phyloP scores from a whole-genome alignment of 805 yeast genomes.

The Jamesozyma lodderae region DNA sequence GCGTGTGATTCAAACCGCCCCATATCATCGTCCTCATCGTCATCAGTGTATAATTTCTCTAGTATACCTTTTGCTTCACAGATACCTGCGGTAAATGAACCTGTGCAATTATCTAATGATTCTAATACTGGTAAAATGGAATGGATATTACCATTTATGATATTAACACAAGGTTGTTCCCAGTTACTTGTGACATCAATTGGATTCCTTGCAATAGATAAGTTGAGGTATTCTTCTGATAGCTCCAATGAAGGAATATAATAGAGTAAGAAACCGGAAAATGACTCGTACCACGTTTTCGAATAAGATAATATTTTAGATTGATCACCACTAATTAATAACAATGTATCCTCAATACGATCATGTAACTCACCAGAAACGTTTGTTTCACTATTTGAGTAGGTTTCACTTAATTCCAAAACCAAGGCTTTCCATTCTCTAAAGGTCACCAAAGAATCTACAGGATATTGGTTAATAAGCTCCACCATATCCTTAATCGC shows the following conservation, averaged over 20 bases:
- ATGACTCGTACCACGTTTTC: slow-evolving; percentile 60
- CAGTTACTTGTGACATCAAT: slow-evolving; percentile 37
- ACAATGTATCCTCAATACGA: slow-evolving; percentile 26
- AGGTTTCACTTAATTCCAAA: slow-evolving; percentile 21
- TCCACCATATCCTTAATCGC: slow-evolving; percentile 29
- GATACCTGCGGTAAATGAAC: slow-evolving; percentile 52
- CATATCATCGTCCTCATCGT: slow-evolving; percentile 6
- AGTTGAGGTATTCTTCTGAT: slow-evolving; percentile 34
- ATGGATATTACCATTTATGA: slow-evolving; percentile 47
- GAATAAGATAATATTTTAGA: slow-evolving; percentile 43
- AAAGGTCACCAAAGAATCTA: slow-evolving; percentile 25
- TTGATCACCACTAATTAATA: slow-evolving; percentile 33
- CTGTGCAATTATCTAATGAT: slow-evolving; percentile 50
- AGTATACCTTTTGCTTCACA: slow-evolving; percentile 58
- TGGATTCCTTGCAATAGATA: slow-evolving; percentile 29
- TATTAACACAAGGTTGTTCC: slow-evolving; percentile 48
- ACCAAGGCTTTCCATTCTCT: slow-evolving; percentile 33
- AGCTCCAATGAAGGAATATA: slow-evolving; percentile 47
- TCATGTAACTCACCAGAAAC: slow-evolving; percentile 23
- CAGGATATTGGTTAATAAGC: slow-evolving; percentile 32
- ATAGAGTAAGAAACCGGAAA: slow-evolving; percentile 46
- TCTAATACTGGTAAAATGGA: slow-evolving; percentile 52
- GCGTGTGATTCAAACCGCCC: too few relatives aligned
- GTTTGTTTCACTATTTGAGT: slow-evolving; percentile 17
- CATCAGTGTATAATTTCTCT: slow-evolving; percentile 28